Percentiles rank a stretch among this genome's conserved stretches.
phyloP scores from a whole-genome alignment of 2,329 filamentous ascomycete genomes.

The Exserohilum turcica region DNA sequence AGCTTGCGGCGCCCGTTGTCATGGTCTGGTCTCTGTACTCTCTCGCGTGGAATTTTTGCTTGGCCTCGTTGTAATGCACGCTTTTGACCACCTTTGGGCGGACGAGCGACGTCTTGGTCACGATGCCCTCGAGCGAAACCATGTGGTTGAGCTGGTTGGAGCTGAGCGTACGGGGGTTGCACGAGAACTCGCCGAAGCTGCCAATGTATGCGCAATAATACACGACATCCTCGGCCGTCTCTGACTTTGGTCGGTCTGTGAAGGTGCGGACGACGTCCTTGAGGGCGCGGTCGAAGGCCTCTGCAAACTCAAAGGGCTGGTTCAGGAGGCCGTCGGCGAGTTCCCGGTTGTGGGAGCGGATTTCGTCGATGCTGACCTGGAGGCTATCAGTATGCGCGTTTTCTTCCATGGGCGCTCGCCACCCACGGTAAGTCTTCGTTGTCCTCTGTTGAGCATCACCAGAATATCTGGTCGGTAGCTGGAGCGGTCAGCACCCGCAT shows the following conservation, averaged over 20 bases:
- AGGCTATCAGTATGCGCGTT: slow-evolving; percentile 4
- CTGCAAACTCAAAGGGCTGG: slow-evolving; percentile 83
- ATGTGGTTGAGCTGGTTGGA: slow-evolving; percentile 92
- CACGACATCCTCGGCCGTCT: slow-evolving; percentile 74
- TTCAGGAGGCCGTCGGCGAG: slow-evolving; percentile 80
- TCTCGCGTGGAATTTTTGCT: slow-evolving; percentile 83
- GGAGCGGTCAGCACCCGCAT: slow-evolving; percentile 45
- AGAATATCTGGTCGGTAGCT: slow-evolving; percentile 93
- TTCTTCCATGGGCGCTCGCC: too few relatives aligned
- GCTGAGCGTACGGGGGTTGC: slow-evolving; percentile 90
- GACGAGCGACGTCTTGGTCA: slow-evolving; percentile 93
- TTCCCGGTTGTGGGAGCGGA: slow-evolving; percentile 83
- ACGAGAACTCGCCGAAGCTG: slow-evolving; percentile 92
- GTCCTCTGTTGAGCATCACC: slow-evolving; percentile 68
- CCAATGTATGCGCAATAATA: slow-evolving; percentile 98
- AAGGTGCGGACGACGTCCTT: slow-evolving; percentile 86
- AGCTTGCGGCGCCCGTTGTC: slow-evolving; percentile 83
- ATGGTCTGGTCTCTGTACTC: slow-evolving; percentile 98
- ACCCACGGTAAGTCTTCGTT: slow-evolving; percentile 61
- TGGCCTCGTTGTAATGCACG: slow-evolving; percentile 91
- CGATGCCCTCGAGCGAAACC: slow-evolving; percentile 96
- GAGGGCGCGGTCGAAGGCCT: slow-evolving; percentile 88
- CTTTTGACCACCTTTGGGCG: slow-evolving; percentile 97
- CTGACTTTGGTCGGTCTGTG: slow-evolving; percentile 73
- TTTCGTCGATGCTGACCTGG: slow-evolving; percentile 74